Evolutionary conservation across 176 grass and related monocot species (phyloP).

Genomic region (Oryza australiensis): DNA sequence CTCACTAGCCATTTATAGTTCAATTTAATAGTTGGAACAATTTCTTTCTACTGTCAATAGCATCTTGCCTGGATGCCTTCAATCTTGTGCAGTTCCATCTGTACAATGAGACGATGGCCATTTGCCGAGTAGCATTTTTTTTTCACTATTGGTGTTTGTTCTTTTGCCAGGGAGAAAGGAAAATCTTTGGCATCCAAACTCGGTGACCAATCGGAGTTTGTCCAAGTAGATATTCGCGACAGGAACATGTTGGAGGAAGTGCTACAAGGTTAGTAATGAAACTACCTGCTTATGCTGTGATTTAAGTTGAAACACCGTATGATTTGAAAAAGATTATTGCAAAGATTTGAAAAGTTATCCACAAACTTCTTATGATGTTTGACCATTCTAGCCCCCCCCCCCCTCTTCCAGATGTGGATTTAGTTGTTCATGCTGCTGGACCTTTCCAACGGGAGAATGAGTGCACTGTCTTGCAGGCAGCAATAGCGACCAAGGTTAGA

Average conservation of each 20-base stretch:
- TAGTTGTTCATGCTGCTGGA: constrained; percentile 89
- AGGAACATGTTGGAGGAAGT: constrained; percentile 51
- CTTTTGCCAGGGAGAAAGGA: constrained; percentile 55
- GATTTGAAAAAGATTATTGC: background rate
- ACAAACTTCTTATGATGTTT: background rate
- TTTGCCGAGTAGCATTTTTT: background rate
- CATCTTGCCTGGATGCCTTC: too few relatives aligned
- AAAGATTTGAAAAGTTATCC: background rate
- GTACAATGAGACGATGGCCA: too few relatives aligned
- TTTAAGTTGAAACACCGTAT: background rate
- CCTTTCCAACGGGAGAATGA: constrained; percentile 73
- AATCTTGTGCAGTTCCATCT: too few relatives aligned
- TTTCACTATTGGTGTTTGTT: background rate
- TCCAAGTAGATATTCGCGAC: constrained; percentile 54
- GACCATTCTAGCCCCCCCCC: too few relatives aligned
- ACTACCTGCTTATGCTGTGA: background rate
- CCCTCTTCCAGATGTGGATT: constrained; percentile 75
- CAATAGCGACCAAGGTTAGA: constrained; percentile 88
- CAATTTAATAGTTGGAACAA: too few relatives aligned
- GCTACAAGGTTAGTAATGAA: constrained; percentile 44
- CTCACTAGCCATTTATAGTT: too few relatives aligned
- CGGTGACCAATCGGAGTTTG: constrained; percentile 47
- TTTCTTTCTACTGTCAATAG: too few relatives aligned
- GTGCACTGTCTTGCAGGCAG: constrained; percentile 73
- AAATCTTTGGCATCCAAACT: constrained; percentile 55